Evolutionary conservation across 768 basidiomycete species (phyloP), one percentile per base, ranked within the genome.

Genomic region (Rhizopogon rudus): DNA sequence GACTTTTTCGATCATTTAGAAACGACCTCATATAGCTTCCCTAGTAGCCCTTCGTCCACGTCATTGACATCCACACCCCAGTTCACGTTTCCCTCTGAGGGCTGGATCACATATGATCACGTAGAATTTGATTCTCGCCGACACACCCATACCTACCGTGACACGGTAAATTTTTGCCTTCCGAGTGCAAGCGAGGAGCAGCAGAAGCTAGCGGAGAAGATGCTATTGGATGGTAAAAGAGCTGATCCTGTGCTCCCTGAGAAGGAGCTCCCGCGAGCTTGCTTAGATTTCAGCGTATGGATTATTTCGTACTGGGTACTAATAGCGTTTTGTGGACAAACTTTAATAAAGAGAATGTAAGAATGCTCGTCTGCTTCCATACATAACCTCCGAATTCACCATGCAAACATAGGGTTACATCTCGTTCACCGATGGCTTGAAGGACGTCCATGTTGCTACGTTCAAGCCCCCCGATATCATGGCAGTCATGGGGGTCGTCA

Each of bases 331-430:
- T 41, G 4, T 52, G 88, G 86, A 90, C 87, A 85, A 91, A 91
- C 72, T 91, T 87, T 73, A 93, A 93, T 62, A 91, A 95, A 69
- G 92, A 94, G 65, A 84, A 88, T 44, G 89, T 87, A 58, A 54
- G 75, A 59, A 17, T 4, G 9, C 44, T 28, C 25, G 10, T 28
- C 37, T 48, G 25, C 25, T 25, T 25, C 29, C 9, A n/a, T 51
- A 7, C 22, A 5, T 48, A 42, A 10, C 7, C 6, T 35, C 22
- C 39, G 48, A 7, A 40, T 52, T 39, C 42, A 63, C 20, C 17
- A 40, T n/a, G 25, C 20, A 49, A 14, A 37, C 20, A 37, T 37
- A 91, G 88, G 83, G 79, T 20, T 68, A 72, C 28, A 73, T 91
- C 45, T 73, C 77, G 3, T 90, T 91, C 63, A 88, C 86, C 0